Evolutionary conservation across 177 flowering plant genomes (phyloP).

Genomic region (Tripterygium wilfordii): DNA sequence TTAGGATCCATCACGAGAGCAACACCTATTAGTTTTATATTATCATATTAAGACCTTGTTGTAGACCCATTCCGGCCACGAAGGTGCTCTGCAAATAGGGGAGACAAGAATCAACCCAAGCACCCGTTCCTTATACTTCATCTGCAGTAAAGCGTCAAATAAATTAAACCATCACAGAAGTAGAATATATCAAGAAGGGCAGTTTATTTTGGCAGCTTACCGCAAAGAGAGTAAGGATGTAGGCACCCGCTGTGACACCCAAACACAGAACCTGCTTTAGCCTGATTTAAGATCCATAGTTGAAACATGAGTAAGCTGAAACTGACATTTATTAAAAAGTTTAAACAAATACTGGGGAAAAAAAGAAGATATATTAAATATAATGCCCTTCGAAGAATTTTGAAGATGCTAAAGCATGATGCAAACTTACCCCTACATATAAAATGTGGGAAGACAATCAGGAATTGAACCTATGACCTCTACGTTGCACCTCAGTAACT

Average conservation of each 20-base stretch:
- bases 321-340: too few relatives aligned
- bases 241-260: conserved; percentile 89
- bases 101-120: conserved; percentile 77
- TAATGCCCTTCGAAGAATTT: too few relatives aligned
- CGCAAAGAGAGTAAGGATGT: conserved; percentile 71
- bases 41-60: conserved; percentile 80
- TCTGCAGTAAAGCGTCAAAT: conserved; percentile 28
- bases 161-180: conserved; percentile 11
- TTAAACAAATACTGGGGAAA: too few relatives aligned
- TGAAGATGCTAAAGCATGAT: too few relatives aligned
- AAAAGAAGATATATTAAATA: too few relatives aligned
- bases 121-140: conserved; percentile 61
- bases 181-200: background rate
- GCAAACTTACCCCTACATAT: too few relatives aligned
- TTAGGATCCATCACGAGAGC: too few relatives aligned
- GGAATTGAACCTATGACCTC: too few relatives aligned
- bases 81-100: conserved; percentile 70
- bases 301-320: background rate
- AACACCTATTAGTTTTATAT: too few relatives aligned
- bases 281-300: conserved; percentile 28
- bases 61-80: conserved; percentile 80
- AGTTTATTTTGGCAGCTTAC: conserved; percentile 22
- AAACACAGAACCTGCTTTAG: conserved; percentile 60
- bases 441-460: too few relatives aligned
- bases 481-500: too few relatives aligned